These are phyloP conservation scores for Flueggea neowawraea DNA, from an alignment of 441 rosid genomes.

Conservation along the genomic window DNA sequence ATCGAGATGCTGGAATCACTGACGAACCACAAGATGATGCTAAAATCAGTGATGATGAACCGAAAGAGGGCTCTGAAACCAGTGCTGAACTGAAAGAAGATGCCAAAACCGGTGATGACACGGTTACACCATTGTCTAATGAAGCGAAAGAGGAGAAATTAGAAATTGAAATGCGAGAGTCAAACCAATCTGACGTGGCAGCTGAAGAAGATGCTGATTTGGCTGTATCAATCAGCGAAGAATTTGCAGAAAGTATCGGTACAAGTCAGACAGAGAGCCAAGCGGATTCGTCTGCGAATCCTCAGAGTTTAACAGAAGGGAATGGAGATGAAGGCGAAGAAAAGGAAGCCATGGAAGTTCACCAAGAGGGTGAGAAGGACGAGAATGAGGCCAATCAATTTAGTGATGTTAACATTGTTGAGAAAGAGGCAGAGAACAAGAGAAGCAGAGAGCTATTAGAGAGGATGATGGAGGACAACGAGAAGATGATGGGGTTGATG, in stretches of 20 bases:
- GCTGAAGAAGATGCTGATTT: not conserved
- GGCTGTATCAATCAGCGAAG: not conserved
- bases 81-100: too few relatives aligned
- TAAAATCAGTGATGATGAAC: too few relatives aligned
- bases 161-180: not conserved
- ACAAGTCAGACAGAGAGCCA: conserved; percentile 20
- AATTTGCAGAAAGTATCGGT: not conserved
- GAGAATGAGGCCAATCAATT: conserved; percentile 7
- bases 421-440: conserved; percentile 1
- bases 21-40: too few relatives aligned
- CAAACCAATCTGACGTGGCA: not conserved
- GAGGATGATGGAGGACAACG: conserved; percentile 54
- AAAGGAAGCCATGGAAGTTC: conserved; percentile 3
- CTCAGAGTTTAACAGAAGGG: not conserved
- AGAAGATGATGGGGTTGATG: conserved; percentile 57
- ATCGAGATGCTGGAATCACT: too few relatives aligned
- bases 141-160: not conserved
- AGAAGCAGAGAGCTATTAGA: conserved; percentile 30
- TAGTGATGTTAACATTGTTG: not conserved
- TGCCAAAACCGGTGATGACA: conserved; percentile 1
- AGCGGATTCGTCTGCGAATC: conserved; percentile 25
- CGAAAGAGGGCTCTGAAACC: too few relatives aligned
- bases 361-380: too few relatives aligned
- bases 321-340: not conserved
- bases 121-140: not conserved